A percentile compares a stretch with the other conserved stretches of the same genome.
These are phyloP conservation scores for Malassezia cuniculi DNA, from an alignment of 1,284 basidiomycete genomes.

Conservation along the genomic window DNA sequence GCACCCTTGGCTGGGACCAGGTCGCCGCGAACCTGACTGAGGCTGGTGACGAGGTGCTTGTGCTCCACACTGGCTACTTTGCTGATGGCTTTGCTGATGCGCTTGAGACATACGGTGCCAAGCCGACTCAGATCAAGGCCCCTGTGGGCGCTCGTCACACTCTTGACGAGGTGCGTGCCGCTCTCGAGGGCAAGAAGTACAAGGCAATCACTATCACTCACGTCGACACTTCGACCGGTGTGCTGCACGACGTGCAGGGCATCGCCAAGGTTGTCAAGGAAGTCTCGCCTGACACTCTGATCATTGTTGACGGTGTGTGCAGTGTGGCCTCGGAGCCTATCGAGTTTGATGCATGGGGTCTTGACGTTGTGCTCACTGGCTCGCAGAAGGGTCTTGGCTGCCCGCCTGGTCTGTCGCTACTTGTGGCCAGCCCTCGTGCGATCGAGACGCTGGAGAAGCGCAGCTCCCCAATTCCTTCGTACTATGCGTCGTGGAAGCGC, in stretches of 20 bases:
- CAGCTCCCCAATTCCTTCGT: conserved; percentile 59
- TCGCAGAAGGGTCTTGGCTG: conserved; percentile 89
- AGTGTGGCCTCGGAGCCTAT: conserved; percentile 93
- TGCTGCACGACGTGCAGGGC: conserved; percentile 70
- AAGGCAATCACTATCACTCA: conserved; percentile 87
- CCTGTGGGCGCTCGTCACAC: conserved; percentile 66
- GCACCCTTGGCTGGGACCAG: conserved; percentile 76
- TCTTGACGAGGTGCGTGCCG: conserved; percentile 55
- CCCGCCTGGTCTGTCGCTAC: conserved; percentile 83
- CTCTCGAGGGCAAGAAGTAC: conserved; percentile 69
- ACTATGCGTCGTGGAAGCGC: conserved; percentile 58
- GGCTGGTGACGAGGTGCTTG: conserved; percentile 65
- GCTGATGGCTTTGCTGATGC: conserved; percentile 43
- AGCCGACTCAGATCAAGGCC: conserved; percentile 73
- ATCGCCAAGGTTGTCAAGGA: conserved; percentile 63
- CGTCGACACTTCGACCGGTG: conserved; percentile 55
- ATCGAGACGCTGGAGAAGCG: conserved; percentile 62
- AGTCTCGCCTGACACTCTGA: conserved; percentile 71
- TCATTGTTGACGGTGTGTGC: conserved; percentile 84
- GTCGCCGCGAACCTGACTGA: conserved; percentile 59
- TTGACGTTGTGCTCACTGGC: conserved; percentile 79
- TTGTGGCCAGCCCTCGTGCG: conserved; percentile 69
- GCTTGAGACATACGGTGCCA: conserved; percentile 67
- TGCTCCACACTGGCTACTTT: conserved; percentile 53
- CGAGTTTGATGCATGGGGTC: conserved; percentile 75